Evolutionary conservation across 495 filamentous ascomycete species (phyloP), one percentile per base, ranked within the genome.

Genomic region (Coniosporium apollinis): DNA sequence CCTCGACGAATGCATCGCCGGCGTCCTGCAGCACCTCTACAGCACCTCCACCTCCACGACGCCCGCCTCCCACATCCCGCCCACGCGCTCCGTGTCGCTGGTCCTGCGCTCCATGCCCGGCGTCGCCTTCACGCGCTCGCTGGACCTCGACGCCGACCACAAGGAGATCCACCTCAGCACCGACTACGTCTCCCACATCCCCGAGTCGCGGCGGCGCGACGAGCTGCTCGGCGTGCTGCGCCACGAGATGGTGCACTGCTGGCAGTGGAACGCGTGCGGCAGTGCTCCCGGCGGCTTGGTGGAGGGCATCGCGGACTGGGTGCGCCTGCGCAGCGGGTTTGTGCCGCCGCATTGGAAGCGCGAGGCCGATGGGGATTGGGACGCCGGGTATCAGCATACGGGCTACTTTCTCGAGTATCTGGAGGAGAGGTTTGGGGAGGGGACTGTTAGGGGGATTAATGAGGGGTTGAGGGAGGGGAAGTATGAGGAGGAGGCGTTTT

Each of bases 171-270:
- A 94, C 58, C 67, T 94, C 60, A 79, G 71, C 3, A 70, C 84
- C 8, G 58, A 68, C 34, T 94, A 94, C 58, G 75, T 96, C 46
- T 43, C 50, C 22, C 37, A 55, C 10, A 51, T 54, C 7, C 43
- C 53, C 1, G 38, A 55, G 2, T 48, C 57, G 25, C 52, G 59
- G 10, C 41, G 46, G 15, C 42, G 51, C 7, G 46, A 67, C 21
- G 89, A 97, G 58, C 73, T 96, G 38, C 56, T 65, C 8, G 89
- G 89, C 25, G 83, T 97, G 2, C 47, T 97, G 6, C 72, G 74
- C 0, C 89, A 97, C 54, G 89, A 97, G 58, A 76, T 94, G 42
- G 89, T 96, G 8, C 89, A 97, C 52, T 94, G 86, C 60, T 92
- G 79, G 59, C 89, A 97, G 52, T 82, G 80, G 56, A 72, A 79